Evolutionary conservation across 192 early-diverging fungal genomes (phyloP).

Genomic region (Piromyces finnis): DNA sequence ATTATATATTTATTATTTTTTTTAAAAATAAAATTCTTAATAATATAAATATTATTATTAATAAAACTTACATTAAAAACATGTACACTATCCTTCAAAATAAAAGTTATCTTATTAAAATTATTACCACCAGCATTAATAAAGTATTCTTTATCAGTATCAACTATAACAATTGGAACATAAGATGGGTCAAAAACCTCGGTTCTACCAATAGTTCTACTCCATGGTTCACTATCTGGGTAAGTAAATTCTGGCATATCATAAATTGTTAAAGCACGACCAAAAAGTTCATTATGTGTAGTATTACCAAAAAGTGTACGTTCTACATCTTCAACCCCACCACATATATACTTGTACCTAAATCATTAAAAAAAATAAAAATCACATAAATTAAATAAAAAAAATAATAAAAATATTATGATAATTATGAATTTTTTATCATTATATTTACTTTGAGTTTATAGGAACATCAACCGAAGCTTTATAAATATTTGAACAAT

Average conservation of each 20-base stretch:
- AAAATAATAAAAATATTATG: no score
- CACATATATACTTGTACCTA: not conserved
- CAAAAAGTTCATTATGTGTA: not conserved
- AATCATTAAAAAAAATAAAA: no score
- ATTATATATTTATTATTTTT: not conserved
- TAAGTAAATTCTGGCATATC: not conserved
- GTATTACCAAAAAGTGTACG: not conserved
- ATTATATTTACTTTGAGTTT: no score
- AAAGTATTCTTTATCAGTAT: not conserved
- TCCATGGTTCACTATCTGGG: not conserved
- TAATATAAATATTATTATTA: no score
- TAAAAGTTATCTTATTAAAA: not conserved
- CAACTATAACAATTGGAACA: not conserved
- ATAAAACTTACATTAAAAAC: not conserved
- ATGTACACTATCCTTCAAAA: not conserved
- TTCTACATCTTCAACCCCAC: not conserved
- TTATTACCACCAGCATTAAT: not conserved
- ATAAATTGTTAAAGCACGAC: not conserved
- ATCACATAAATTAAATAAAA: no score
- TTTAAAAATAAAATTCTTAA: no score
- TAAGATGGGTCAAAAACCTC: not conserved
- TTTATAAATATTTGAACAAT: no score
- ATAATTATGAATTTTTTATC: no score
- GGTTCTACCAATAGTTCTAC: not conserved
- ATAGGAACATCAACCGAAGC: no score